Conservation (phyloP, 2,329 filamentous ascomycete species). For the Clonostachys rosea region DNA sequence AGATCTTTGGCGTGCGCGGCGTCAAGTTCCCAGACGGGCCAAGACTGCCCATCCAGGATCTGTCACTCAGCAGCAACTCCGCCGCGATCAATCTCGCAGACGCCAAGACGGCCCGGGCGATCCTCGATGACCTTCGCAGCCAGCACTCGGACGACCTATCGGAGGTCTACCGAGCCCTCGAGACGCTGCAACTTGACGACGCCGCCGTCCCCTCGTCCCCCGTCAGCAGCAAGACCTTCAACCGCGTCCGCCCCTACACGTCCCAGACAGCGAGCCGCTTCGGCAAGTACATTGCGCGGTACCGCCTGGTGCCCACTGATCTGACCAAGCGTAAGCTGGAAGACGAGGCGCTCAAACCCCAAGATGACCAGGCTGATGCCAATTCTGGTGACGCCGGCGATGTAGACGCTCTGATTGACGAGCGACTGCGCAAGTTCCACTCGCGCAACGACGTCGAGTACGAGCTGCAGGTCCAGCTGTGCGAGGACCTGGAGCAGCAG, state of each 20-base stretch:
- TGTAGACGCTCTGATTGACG: conserved; percentile 26
- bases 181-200: conserved; percentile 8
- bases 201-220: conserved; percentile 3
- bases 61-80: conserved; percentile 43
- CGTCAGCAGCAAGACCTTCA: conserved; percentile 29
- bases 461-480: conserved; percentile 37
- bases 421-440: conserved; percentile 32
- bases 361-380: too few relatives aligned
- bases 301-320: conserved; percentile 33
- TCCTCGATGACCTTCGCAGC: conserved; percentile 28
- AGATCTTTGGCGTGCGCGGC: conserved; percentile 40
- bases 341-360: conserved; percentile 13
- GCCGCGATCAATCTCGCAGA: conserved; percentile 36
- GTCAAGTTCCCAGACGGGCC: conserved; percentile 31
- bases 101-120: conserved; percentile 35
- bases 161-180: conserved; percentile 26
- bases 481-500: conserved; percentile 38
- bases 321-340: conserved; percentile 31
- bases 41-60: conserved; percentile 23
- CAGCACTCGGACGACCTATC: conserved; percentile 21
- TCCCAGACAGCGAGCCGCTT: conserved; percentile 22
- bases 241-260: too few relatives aligned
- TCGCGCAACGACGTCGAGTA: conserved; percentile 30
- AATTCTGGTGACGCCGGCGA: conserved; percentile 16
- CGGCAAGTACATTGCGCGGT: conserved; percentile 40